Evolutionary conservation across 139 green algal genomes (phyloP).

Genomic region (Picochlorum sp.): DNA sequence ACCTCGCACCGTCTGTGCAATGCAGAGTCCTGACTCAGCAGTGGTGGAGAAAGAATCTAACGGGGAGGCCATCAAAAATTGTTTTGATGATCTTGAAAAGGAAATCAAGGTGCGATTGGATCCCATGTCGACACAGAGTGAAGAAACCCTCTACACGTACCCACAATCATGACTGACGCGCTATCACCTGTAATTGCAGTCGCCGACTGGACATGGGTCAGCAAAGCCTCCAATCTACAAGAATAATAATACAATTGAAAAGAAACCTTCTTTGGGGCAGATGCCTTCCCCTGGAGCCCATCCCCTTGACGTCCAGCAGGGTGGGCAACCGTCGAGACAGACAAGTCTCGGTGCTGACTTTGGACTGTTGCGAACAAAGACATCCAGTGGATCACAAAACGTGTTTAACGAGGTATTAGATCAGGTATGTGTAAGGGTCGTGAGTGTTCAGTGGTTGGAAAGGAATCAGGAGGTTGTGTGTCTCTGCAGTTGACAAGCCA

Average conservation of each 20-base stretch:
- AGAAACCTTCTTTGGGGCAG: too few relatives aligned
- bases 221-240: too few relatives aligned
- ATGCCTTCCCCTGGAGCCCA: too few relatives aligned
- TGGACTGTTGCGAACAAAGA: background rate
- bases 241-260: too few relatives aligned
- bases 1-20: background rate
- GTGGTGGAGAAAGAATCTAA: background rate
- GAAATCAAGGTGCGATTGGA: background rate
- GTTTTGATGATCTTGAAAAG: background rate
- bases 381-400: background rate
- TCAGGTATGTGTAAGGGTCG: background rate
- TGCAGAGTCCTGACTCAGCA: background rate
- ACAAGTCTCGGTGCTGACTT: background rate
- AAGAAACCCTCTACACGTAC: too few relatives aligned
- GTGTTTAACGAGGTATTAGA: constrained; percentile 7
- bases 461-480: background rate
- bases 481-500: constrained; percentile 17
- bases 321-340: too few relatives aligned
- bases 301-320: too few relatives aligned
- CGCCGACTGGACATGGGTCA: too few relatives aligned
- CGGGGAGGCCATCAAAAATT: background rate
- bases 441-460: background rate
- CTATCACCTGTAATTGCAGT: too few relatives aligned
- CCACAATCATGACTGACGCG: too few relatives aligned
- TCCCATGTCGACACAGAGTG: too few relatives aligned